Base-by-base conservation (phyloP, 768 basidiomycete genomes). In the Dioszegia hungarica region DNA sequence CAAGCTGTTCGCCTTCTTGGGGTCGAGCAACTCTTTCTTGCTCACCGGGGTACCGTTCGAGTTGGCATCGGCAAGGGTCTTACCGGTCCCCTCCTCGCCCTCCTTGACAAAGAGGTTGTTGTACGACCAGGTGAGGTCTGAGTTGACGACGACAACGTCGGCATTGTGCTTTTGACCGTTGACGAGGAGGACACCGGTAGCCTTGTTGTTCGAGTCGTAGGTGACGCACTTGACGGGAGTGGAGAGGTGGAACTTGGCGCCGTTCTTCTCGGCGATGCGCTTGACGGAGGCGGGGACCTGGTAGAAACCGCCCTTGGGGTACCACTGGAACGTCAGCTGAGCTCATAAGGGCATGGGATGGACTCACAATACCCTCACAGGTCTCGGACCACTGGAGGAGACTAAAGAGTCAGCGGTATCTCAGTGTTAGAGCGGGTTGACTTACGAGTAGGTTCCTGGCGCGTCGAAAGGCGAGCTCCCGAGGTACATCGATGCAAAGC, bases 361-460 rank as follows among this genome's bases (percentile, higher is more conserved):
- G 60, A 61, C 68, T 55, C 33, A 70, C 68, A 54, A 79, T 79
- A 17, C 78, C 77, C 55, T 77, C 75, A 55, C 75, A 73, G 1
- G 77, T 70, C 66, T 79, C 78, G 24, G 78, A 77, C 72, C 79
- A 79, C 54, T 79, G 78, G 2, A 79, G 67, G 0, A 79, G 65
- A 19, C 68, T 61, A 22, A 9, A 1, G 31, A 25, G 33, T 61
- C 53, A 65, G 52, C 17, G 28, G n/a, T 5, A 17, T 24, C 28
- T 14, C 11, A 8, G 4, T n/a, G 20, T 8, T 19, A 37, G 41
- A 20, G 19, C 5, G n/a, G 19, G 20, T 11, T n/a, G 17, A 47
- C 63, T 58, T 34, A 62, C 36, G 67, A 72, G 63, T 79, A 79
- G 2, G 78, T 78, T 15, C 77, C 79, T 10, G 78, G 79, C 0